Conservation (phyloP, 768 basidiomycete species). For the Phanerodontia chrysosporium region DNA sequence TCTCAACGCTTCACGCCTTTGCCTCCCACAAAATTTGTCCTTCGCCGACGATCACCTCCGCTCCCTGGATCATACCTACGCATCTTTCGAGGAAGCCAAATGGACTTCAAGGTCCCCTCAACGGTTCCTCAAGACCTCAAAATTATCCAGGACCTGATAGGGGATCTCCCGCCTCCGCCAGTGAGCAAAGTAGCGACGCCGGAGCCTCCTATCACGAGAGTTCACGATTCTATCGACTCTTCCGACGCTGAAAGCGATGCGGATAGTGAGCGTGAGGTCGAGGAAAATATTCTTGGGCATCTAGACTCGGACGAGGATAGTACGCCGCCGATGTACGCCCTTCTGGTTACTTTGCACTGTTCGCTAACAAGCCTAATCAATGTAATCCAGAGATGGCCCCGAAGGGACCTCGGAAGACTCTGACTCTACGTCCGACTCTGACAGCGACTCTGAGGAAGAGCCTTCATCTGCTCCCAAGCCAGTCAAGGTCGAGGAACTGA, state of each 20-base stretch:
- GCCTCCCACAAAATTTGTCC: background rate
- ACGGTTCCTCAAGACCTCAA: conserved; percentile 68
- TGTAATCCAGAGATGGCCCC: conserved; percentile 3
- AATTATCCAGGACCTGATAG: conserved; percentile 66
- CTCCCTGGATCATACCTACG: background rate
- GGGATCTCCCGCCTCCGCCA: conserved; percentile 22
- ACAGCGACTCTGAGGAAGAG: conserved; percentile 28
- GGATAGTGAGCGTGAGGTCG: conserved; percentile 72
- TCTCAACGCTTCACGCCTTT: background rate
- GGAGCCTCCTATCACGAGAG: background rate
- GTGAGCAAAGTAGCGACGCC: conserved; percentile 5
- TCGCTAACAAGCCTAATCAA: background rate
- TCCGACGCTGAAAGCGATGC: conserved; percentile 41
- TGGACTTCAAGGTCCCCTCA: conserved; percentile 56
- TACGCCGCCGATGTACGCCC: conserved; percentile 5
- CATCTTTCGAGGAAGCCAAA: background rate
- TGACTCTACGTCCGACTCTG: conserved; percentile 22
- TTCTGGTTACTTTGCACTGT: background rate
- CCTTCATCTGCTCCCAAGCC: background rate
- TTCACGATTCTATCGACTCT: conserved; percentile 1
- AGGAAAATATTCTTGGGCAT: conserved; percentile 48
- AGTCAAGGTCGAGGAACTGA: background rate
- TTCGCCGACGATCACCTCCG: conserved; percentile 6
- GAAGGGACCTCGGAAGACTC: conserved; percentile 27
- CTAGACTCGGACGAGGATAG: conserved; percentile 37